Evolutionary conservation across 768 basidiomycete genomes (phyloP), one percentile per base, ranked within the genome.

Genomic region (Lyophyllum shimeji): DNA sequence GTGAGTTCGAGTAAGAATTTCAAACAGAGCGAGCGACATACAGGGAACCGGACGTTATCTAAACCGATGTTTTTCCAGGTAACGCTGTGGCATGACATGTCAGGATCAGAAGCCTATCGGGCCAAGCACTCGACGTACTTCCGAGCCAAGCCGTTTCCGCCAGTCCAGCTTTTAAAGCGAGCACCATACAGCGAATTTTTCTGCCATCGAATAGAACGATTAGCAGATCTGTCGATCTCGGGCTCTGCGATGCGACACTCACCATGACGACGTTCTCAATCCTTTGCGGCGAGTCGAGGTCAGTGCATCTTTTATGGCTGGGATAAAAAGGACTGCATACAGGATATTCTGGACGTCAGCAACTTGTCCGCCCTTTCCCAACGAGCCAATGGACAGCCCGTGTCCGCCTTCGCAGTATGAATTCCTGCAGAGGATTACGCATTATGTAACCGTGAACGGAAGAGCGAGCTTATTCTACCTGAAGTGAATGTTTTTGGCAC

Each of bases 161-260:
- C 84, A 0, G 81, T 79, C 83, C 83, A 85, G 63, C 84, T 85
- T 71, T 85, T 85, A 72, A 85, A 86, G 9, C 84, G 77, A n/a
- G 83, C 84, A 7, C 71, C 84, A 54, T 85, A 85, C 2, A 84
- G 67, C 0, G 76, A 67, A 50, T 77, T 74, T 59, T 77, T 77
- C 82, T 84, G 53, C 3, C 11, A 31, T 27, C 27, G 39, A 40
- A 18, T 6, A 11, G 23, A n/a, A 40, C 4, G 12, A 25, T 43
- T 5, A 21, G 33, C 7, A 27, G 23, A 17, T 23, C 25, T 24
- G n/a, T n/a, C n/a, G 9, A 40, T 4, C 39, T 5, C 5, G 15
- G 39, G 9, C 40, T 33, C 18, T 25, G 17, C 2, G 24, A 13
- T 9, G 21, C 5, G 7, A 37, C 18, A 49, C 68, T 15, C 39